These are phyloP conservation scores for Fusarium brevicatenulatum DNA, from an alignment of 2,329 filamentous ascomycete genomes.

Conservation along the genomic window DNA sequence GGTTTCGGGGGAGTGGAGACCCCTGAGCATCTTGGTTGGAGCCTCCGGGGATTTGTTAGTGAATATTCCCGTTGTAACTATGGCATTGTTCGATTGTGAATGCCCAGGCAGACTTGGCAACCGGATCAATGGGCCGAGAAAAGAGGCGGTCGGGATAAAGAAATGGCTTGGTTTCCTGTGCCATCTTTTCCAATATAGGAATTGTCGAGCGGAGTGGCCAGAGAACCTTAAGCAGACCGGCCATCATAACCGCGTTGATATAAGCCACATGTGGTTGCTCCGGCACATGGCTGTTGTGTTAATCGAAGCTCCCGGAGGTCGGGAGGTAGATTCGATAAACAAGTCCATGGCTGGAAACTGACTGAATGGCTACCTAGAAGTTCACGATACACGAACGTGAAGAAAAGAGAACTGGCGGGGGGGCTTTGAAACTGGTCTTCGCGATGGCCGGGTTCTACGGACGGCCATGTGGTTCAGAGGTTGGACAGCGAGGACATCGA, in stretches of 20 bases:
- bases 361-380: not conserved
- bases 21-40: slow-evolving; percentile 22
- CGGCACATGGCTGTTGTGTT: slow-evolving; percentile 16
- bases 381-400: slow-evolving; percentile 3
- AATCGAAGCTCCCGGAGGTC: slow-evolving; percentile 16
- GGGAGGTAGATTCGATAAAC: slow-evolving; percentile 3
- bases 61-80: slow-evolving; percentile 33
- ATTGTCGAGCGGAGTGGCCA: slow-evolving; percentile 20
- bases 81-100: slow-evolving; percentile 16
- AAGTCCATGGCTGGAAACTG: slow-evolving; percentile 10
- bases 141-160: slow-evolving; percentile 25
- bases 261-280: slow-evolving; percentile 30
- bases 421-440: slow-evolving; percentile 21
- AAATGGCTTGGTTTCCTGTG: slow-evolving; percentile 12
- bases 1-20: slow-evolving; percentile 36
- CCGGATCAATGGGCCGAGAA: slow-evolving; percentile 40
- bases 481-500: slow-evolving; percentile 10
- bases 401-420: not conserved
- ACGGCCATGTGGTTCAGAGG: slow-evolving; percentile 29
- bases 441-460: slow-evolving; percentile 15
- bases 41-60: slow-evolving; percentile 14
- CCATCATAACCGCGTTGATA: slow-evolving; percentile 11
- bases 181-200: slow-evolving; percentile 21
- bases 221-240: slow-evolving; percentile 8
- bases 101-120: slow-evolving; percentile 39